Evolutionary conservation across 495 filamentous ascomycete species (phyloP).

Genomic region (Hypoxylon perforatum): DNA sequence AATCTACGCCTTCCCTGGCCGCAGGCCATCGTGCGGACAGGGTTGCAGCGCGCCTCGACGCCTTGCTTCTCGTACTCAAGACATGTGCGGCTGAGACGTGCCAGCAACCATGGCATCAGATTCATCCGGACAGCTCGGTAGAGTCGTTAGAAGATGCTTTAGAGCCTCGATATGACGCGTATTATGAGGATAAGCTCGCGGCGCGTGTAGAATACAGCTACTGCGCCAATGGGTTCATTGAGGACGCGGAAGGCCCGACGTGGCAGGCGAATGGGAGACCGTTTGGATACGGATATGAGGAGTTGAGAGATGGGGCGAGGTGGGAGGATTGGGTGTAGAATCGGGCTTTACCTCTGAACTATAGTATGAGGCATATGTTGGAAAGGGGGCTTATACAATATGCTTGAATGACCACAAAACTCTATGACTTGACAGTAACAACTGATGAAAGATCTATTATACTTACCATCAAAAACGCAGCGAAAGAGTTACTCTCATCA

Average conservation of each 20-base stretch:
- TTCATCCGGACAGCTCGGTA: conserved; percentile 60
- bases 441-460: too few relatives aligned
- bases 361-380: too few relatives aligned
- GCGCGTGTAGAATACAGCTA: conserved; percentile 56
- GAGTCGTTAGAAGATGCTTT: conserved; percentile 52
- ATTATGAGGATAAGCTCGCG: conserved; percentile 54
- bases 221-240: conserved; percentile 67
- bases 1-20: conserved; percentile 11
- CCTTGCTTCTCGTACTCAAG: conserved; percentile 68
- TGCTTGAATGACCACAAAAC: too few relatives aligned
- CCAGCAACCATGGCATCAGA: conserved; percentile 64
- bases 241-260: conserved; percentile 66
- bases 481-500: too few relatives aligned
- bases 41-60: conserved; percentile 63
- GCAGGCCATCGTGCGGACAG: conserved; percentile 50
- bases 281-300: conserved; percentile 11
- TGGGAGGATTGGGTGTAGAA: conserved; percentile 48
- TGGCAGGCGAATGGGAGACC: conserved; percentile 31
- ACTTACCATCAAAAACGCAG: too few relatives aligned
- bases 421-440: too few relatives aligned
- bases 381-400: too few relatives aligned
- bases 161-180: conserved; percentile 57
- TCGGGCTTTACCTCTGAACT: too few relatives aligned
- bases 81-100: conserved; percentile 65
- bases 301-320: conserved; percentile 32